Conservation (phyloP, 139 green algal species). For the Closterium sp. region DNA sequence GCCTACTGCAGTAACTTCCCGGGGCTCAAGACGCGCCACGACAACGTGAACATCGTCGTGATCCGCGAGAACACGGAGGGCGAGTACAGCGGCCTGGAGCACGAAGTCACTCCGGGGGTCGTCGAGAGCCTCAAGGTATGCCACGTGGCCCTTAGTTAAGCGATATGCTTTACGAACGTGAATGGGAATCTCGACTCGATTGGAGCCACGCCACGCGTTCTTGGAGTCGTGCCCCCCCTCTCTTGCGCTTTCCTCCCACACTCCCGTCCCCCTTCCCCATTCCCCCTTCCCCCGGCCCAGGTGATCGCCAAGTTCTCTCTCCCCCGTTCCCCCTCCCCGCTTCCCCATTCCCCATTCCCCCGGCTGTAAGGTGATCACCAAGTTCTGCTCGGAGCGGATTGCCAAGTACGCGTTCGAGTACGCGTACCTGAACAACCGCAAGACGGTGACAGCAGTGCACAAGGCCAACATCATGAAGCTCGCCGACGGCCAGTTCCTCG, state of each 20-base stretch:
- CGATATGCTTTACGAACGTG: neutral
- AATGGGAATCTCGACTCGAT: too few species aligned
- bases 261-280: too few species aligned
- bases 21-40: conserved; percentile 51
- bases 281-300: neutral
- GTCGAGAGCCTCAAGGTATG: conserved; percentile 54
- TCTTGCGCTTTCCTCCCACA: neutral
- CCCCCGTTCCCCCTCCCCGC: too few species aligned
- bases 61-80: conserved; percentile 58
- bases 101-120: conserved; percentile 53
- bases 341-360: neutral
- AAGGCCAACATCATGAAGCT: conserved; percentile 61
- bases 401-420: conserved; percentile 57
- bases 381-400: conserved; percentile 48
- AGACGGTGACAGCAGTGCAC: conserved; percentile 58
- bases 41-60: conserved; percentile 52
- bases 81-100: conserved; percentile 54
- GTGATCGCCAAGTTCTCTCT: neutral
- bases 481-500: conserved; percentile 52
- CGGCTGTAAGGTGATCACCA: conserved; percentile 48
- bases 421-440: conserved; percentile 52
- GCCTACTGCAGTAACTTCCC: conserved; percentile 56
- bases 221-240: neutral
- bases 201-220: too few species aligned
- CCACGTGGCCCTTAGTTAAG: neutral